These are phyloP conservation scores for Neurospora sp. DNA, from an alignment of 495 filamentous ascomycete species.

Conservation along the genomic window DNA sequence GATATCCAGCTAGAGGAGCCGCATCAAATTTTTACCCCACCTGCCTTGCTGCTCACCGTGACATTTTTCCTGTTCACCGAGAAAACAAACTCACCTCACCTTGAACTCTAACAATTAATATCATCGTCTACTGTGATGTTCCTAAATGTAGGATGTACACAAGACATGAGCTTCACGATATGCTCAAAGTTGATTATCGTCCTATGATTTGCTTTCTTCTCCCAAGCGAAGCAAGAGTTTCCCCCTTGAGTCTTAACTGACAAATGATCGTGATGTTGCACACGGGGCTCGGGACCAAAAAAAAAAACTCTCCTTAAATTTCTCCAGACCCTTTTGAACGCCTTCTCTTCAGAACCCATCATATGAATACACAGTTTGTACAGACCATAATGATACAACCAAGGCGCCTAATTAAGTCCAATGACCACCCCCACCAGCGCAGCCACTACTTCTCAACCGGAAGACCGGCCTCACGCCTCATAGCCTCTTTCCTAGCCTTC, in stretches of 20 bases:
- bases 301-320: not conserved
- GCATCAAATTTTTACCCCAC: conserved; percentile 22
- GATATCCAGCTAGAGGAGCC: not conserved
- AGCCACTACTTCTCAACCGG: not conserved
- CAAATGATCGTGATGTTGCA: not conserved
- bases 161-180: not conserved
- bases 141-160: not conserved
- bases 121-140: not conserved
- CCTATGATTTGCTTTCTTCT: not conserved
- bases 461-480: conserved; percentile 40
- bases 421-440: not conserved
- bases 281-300: not conserved
- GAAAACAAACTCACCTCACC: not conserved
- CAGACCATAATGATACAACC: not conserved
- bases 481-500: conserved; percentile 52
- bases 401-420: not conserved
- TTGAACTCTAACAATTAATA: not conserved
- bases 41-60: conserved; percentile 7
- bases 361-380: not conserved
- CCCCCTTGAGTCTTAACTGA: not conserved
- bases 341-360: not conserved
- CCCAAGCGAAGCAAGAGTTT: no score
- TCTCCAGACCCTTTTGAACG: not conserved
- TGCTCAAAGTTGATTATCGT: not conserved
- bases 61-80: not conserved